Conservation (phyloP, 306 rosid genomes). For the Pyrus pyrifolia region DNA sequence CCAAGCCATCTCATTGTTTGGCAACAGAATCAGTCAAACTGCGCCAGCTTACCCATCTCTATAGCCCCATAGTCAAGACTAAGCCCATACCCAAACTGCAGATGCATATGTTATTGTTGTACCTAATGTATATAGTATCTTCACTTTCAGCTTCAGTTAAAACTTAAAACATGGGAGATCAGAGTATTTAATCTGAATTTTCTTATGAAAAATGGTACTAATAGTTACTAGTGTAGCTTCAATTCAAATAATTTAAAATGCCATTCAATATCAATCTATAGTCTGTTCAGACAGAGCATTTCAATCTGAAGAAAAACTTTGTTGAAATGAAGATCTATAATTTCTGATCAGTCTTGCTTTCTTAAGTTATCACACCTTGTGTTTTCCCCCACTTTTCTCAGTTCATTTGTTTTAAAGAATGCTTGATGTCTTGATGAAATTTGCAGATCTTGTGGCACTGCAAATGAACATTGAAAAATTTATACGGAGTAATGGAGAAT, state of each 20-base stretch:
- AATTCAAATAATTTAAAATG: not conserved
- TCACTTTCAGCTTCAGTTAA: not conserved
- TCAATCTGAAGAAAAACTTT: not conserved
- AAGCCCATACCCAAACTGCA: too few relatives aligned
- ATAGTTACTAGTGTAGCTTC: not conserved
- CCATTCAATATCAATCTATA: not conserved
- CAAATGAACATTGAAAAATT: slow-evolving; percentile 53
- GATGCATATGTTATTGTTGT: too few relatives aligned
- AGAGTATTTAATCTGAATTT: not conserved
- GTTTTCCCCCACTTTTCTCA: not conserved
- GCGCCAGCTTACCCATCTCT: too few relatives aligned
- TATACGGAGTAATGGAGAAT: too few relatives aligned
- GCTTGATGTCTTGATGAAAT: not conserved
- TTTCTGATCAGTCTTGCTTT: not conserved
- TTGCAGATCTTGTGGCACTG: slow-evolving; percentile 59
- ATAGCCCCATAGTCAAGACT: too few relatives aligned
- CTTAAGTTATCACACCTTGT: not conserved
- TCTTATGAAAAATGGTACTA: not conserved
- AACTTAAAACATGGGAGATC: not conserved
- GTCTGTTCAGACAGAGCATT: not conserved
- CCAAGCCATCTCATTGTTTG: too few relatives aligned
- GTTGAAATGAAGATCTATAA: not conserved
- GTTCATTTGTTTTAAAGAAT: not conserved
- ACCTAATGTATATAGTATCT: too few relatives aligned
- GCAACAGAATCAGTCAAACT: too few relatives aligned